These are phyloP conservation scores for Aureobasidium leucospermi DNA, from an alignment of 2,329 filamentous ascomycete genomes.

Conservation along the genomic window DNA sequence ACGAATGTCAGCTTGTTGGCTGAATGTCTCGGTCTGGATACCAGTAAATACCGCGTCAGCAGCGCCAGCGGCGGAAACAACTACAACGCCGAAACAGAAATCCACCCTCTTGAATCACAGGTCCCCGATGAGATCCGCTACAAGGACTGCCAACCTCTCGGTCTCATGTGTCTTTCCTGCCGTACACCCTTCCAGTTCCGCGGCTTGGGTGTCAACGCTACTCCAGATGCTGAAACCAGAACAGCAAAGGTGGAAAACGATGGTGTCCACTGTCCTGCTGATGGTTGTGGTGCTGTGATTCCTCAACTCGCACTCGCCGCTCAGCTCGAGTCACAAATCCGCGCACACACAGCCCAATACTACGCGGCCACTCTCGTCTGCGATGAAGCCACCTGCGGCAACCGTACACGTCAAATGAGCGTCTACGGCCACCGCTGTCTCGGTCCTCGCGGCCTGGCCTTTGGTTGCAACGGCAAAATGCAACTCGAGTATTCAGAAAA, in stretches of 20 bases:
- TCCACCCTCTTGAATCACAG: constrained; percentile 88
- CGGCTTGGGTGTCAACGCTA: constrained; percentile 50
- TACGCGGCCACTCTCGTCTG: constrained; percentile 91
- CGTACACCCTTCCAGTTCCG: constrained; percentile 66
- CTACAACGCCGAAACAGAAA: constrained; percentile 48
- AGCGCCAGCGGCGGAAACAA: constrained; percentile 48
- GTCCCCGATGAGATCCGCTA: constrained; percentile 89
- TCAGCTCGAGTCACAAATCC: constrained; percentile 79
- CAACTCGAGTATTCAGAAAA: constrained; percentile 81
- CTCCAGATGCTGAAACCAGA: constrained; percentile 27
- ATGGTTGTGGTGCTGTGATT: constrained; percentile 57
- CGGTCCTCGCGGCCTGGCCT: constrained; percentile 75
- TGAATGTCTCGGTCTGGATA: constrained; percentile 87
- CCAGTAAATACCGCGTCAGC: constrained; percentile 73
- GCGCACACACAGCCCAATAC: constrained; percentile 70
- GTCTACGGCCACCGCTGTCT: constrained; percentile 89
- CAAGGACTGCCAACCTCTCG: constrained; percentile 67
- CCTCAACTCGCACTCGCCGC: constrained; percentile 68
- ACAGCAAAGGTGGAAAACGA: constrained; percentile 58
- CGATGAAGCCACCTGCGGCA: constrained; percentile 79
- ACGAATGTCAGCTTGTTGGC: constrained; percentile 86
- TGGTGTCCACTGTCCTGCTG: constrained; percentile 63
- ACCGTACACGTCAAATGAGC: constrained; percentile 81
- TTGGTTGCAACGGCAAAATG: constrained; percentile 83
- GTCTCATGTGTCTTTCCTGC: constrained; percentile 75